These are phyloP conservation scores for Kuraishia hungarica DNA, from an alignment of 805 yeast species.

Conservation along the genomic window DNA sequence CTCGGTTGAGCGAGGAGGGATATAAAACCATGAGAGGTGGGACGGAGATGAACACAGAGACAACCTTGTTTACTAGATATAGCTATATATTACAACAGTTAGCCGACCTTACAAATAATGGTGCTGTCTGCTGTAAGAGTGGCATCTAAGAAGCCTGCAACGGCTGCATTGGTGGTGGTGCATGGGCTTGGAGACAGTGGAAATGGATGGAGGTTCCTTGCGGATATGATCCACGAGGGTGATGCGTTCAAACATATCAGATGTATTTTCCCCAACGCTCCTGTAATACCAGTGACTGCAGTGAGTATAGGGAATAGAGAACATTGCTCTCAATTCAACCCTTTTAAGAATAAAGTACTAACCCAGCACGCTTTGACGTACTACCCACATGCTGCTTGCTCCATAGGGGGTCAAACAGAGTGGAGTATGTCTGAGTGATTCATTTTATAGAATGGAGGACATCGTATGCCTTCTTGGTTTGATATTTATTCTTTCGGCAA, in stretches of 20 bases:
- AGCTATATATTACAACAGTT: too few species aligned
- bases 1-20: too few species aligned
- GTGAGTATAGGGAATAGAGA: conserved; percentile 10
- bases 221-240: conserved; percentile 45
- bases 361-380: too few species aligned
- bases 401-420: too few species aligned
- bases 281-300: conserved; percentile 56
- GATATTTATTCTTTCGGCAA: conserved; percentile 56
- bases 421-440: too few species aligned
- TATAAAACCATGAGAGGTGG: too few species aligned
- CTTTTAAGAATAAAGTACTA: too few species aligned
- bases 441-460: conserved; percentile 40
- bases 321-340: too few species aligned
- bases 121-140: conserved; percentile 24
- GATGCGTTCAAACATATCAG: conserved; percentile 44
- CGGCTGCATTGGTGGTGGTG: conserved; percentile 64
- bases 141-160: conserved; percentile 32
- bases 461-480: conserved; percentile 79
- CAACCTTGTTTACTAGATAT: too few species aligned
- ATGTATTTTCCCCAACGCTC: conserved; percentile 91
- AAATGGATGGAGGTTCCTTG: conserved; percentile 79
- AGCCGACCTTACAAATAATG: background rate
- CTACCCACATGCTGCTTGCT: too few species aligned
- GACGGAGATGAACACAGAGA: too few species aligned
- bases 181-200: conserved; percentile 95